These are phyloP conservation scores for Exophiala phaeomuriformis DNA, from an alignment of 2,329 filamentous ascomycete species.

Conservation along the genomic window DNA sequence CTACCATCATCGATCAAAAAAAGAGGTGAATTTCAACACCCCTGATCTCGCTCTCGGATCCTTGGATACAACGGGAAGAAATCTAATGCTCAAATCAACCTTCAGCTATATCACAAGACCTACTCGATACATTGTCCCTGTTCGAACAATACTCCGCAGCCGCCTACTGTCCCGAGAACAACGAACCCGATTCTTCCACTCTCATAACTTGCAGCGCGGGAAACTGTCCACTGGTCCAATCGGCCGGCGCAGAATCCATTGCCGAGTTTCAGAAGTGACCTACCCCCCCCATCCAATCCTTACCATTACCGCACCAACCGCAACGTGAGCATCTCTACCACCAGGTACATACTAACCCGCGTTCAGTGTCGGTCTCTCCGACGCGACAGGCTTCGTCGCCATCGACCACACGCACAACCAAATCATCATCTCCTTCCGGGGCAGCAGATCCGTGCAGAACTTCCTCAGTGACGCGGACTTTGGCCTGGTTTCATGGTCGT, in stretches of 20 bases:
- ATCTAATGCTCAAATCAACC: not conserved
- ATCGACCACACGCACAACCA: conserved; percentile 38
- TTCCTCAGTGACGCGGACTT: conserved; percentile 30
- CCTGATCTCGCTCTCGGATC: no score
- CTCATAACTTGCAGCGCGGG: conserved; percentile 40
- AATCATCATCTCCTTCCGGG: conserved; percentile 34
- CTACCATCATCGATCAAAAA: no score
- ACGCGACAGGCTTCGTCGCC: conserved; percentile 44
- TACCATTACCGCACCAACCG: no score
- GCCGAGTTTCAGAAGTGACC: conserved; percentile 45
- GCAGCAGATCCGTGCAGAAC: conserved; percentile 29
- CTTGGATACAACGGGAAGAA: not conserved
- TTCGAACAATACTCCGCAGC: conserved; percentile 49
- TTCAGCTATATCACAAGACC: conserved; percentile 35
- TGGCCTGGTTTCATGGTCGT: conserved; percentile 27
- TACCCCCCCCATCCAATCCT: no score
- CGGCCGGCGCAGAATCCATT: conserved; percentile 40
- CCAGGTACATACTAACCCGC: not conserved
- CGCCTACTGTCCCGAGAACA: conserved; percentile 46
- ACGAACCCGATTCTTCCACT: conserved; percentile 37
- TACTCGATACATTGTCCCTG: conserved; percentile 39
- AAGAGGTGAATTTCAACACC: no score
- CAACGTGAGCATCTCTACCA: no score
- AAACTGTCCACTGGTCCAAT: conserved; percentile 45
- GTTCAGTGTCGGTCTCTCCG: conserved; percentile 30